These are phyloP conservation scores for Cryphonectria naterciae DNA, from an alignment of 2,329 filamentous ascomycete species.

Conservation along the genomic window DNA sequence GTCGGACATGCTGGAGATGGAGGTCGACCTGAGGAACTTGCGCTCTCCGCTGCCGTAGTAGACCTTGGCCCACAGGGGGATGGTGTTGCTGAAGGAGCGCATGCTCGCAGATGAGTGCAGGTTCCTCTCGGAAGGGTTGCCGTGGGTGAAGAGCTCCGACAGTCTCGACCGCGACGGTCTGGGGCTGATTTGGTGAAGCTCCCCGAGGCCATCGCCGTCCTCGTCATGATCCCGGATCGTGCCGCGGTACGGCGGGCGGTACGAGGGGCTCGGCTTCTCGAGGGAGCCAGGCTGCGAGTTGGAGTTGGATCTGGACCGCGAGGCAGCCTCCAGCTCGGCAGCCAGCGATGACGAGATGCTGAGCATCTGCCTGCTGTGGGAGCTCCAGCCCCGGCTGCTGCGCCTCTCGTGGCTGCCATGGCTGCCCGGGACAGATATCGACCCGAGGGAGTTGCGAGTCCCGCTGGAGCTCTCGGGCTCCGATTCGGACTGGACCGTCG, in stretches of 20 bases:
- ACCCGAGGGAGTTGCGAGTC: constrained; percentile 49
- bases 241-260: constrained; percentile 36
- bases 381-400: constrained; percentile 52
- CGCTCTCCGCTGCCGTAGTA: constrained; percentile 73
- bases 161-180: constrained; percentile 59
- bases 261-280: constrained; percentile 52
- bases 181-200: constrained; percentile 57
- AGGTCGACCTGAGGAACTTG: constrained; percentile 53
- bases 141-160: constrained; percentile 53
- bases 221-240: constrained; percentile 64
- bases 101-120: constrained; percentile 54
- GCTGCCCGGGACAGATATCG: constrained; percentile 31
- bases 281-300: constrained; percentile 50
- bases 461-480: constrained; percentile 56
- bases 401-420: constrained; percentile 44
- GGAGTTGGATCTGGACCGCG: constrained; percentile 44
- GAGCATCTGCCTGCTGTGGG: constrained; percentile 57
- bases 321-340: constrained; percentile 47
- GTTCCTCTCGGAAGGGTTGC: constrained; percentile 52
- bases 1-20: constrained; percentile 52
- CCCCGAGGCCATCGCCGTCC: constrained; percentile 65
- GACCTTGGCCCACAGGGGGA: constrained; percentile 64
- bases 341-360: constrained; percentile 61
- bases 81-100: constrained; percentile 48
- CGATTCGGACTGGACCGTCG: constrained; percentile 66